Evolutionary conservation across 2,329 filamentous ascomycete species (phyloP).

Genomic region (Fusarium pseudocircinatum): DNA sequence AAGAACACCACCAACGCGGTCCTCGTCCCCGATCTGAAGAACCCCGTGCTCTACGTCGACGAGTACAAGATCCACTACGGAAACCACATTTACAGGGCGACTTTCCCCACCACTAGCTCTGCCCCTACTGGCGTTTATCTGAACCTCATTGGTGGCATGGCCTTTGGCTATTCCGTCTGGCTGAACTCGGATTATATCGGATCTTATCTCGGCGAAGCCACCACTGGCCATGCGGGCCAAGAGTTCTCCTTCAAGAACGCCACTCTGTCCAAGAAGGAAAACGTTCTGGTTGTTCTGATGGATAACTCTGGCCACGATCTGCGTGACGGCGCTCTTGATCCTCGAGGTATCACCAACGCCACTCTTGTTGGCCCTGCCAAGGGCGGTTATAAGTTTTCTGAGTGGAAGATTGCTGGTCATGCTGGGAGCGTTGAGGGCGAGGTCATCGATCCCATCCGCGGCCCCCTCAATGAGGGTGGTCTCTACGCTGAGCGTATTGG

Average conservation of each 20-base stretch:
- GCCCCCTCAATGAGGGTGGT: conserved; percentile 66
- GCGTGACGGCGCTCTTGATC: conserved; percentile 56
- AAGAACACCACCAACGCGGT: conserved; percentile 59
- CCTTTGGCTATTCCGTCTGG: conserved; percentile 67
- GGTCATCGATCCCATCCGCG: conserved; percentile 64
- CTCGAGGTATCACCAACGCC: conserved; percentile 63
- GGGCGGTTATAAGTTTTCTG: conserved; percentile 53
- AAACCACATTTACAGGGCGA: conserved; percentile 63
- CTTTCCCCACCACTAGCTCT: conserved; percentile 54
- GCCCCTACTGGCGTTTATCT: conserved; percentile 57
- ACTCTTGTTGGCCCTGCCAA: conserved; percentile 54
- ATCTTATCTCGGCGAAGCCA: conserved; percentile 62
- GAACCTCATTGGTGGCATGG: conserved; percentile 62
- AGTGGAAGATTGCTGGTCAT: conserved; percentile 68
- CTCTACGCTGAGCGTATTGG: conserved; percentile 67
- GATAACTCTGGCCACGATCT: conserved; percentile 70
- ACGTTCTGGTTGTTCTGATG: conserved; percentile 65
- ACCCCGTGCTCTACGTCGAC: conserved; percentile 65
- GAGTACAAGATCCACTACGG: conserved; percentile 66
- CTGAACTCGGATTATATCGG: conserved; percentile 66
- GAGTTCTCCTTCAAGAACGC: conserved; percentile 62
- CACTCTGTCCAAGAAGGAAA: conserved; percentile 53
- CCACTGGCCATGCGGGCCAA: conserved; percentile 47
- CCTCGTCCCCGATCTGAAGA: conserved; percentile 55
- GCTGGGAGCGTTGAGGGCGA: conserved; percentile 60